A percentile compares a stretch with the other conserved stretches of the same genome.
Conservation (phyloP, 257 asterid genomes). For the Rehmannia glutinosa region DNA sequence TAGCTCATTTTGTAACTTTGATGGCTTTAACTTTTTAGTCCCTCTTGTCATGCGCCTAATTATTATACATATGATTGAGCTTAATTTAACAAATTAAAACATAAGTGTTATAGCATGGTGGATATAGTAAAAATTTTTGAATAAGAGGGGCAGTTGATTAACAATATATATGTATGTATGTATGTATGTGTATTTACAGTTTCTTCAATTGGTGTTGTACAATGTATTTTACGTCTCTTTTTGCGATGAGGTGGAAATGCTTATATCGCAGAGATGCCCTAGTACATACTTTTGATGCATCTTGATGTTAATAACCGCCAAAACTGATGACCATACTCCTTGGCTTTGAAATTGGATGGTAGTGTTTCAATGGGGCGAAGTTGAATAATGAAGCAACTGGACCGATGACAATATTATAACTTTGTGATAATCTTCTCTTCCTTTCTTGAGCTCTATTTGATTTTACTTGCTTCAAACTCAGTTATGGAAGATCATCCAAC, state of each 20-base stretch:
- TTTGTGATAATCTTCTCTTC: neutral
- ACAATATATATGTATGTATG: neutral
- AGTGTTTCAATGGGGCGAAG: neutral
- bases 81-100: neutral
- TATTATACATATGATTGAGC: neutral
- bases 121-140: neutral
- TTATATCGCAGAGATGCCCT: neutral
- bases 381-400: neutral
- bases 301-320: neutral
- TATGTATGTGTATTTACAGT: neutral
- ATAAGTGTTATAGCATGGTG: neutral
- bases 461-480: neutral
- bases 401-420: too few species aligned
- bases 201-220: neutral
- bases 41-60: neutral
- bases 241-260: neutral
- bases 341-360: neutral
- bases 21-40: conserved; percentile 5
- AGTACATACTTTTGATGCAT: neutral
- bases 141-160: neutral
- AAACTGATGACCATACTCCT: neutral
- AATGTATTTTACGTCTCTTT: neutral
- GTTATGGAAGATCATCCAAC: neutral
- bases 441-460: neutral
- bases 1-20: neutral